Percentiles rank a stretch among this genome's conserved stretches.
Evolutionary conservation across 2,329 filamentous ascomycete genomes (phyloP).

Genomic region (Biscogniauxia mediterranea): DNA sequence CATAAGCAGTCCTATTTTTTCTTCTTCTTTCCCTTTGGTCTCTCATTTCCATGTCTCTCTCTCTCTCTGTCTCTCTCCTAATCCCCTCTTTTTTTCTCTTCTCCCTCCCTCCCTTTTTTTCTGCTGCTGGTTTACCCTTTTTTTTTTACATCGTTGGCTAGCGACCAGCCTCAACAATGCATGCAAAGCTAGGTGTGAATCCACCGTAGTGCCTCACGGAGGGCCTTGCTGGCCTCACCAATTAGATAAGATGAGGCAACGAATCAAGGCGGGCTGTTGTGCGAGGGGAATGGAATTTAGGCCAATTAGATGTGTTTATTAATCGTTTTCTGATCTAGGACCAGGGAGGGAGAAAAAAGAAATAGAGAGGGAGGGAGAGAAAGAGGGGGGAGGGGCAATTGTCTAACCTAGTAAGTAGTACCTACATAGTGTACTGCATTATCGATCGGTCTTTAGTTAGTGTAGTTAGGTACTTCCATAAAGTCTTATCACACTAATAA

Average conservation of each 20-base stretch:
- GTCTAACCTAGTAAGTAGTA: no score
- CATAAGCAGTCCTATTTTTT: no score
- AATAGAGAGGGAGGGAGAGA: no score
- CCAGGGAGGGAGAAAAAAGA: conserved; percentile 1
- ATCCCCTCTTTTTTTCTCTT: no score
- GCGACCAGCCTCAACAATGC: conserved; percentile 1
- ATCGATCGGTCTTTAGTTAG: not conserved
- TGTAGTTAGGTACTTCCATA: no score
- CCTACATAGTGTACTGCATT: not conserved
- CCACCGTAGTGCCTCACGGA: conserved; percentile 12
- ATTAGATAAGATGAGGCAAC: conserved; percentile 23
- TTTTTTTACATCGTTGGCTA: not conserved
- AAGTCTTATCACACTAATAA: not conserved
- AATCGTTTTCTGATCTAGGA: conserved; percentile 9
- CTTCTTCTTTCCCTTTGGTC: no score
- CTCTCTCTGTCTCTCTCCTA: not conserved
- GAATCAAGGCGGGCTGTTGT: conserved; percentile 18
- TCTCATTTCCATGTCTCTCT: not conserved
- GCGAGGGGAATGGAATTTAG: conserved; percentile 4
- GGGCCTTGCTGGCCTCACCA: conserved; percentile 17
- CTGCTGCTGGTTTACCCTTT: no score
- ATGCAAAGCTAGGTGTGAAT: not conserved
- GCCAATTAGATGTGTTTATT: conserved; percentile 12
- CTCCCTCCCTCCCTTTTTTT: not conserved
- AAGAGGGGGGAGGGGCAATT: no score